Base-by-base conservation (phyloP, 371 early-diverging fungal genomes). In the Modicella reniformis region DNA sequence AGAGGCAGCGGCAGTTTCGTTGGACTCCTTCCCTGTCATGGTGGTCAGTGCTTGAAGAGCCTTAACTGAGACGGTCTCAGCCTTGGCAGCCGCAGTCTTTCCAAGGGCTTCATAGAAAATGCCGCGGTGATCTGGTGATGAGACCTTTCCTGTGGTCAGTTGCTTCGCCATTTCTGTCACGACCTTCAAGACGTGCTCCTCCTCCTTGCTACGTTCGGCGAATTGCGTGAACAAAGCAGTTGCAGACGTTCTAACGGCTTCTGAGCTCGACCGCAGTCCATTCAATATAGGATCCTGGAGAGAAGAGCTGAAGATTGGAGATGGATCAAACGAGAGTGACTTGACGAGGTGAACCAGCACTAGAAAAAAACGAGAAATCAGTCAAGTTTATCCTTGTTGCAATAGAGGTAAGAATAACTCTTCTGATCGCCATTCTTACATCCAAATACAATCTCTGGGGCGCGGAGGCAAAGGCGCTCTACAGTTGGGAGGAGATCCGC, bases 371-470 rank as follows among this genome's bases (percentile, higher is more conserved):
- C 3, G 23, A 19, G 58, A 37, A 8, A 34, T 50, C 54, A 63
- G 29, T 50, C 32, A 23, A 30, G 13, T 51, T 32, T 9, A 9
- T 29, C 32, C 57, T 15, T 25, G 23, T 32, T 51, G 13, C 12
- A 28, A n/a, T 37, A 17, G 51, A 23, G 9, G 28, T 21, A 55
- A 26, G 30, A 30, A 59, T 25, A 10, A 8, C 34, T 21, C 25
- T n/a, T 17, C 8, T 37, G 37, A 37, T 8, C 37, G 37, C 13
- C 37, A 8, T 47, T 29, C 69, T 67, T 81, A 89, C 92, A 83
- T 71, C 82, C 84, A 53, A 95, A 85, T 17, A 91, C 91, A 61
- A 92, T 82, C 70, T 96, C 97, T 19, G 97, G 96, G 6, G 95
- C 92, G 52, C 96, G 88, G 61, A 97, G 86, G 73, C 95, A 85